phyloP scores from a whole-genome alignment of 176 grass and related monocot species.

The Carex pumila region DNA sequence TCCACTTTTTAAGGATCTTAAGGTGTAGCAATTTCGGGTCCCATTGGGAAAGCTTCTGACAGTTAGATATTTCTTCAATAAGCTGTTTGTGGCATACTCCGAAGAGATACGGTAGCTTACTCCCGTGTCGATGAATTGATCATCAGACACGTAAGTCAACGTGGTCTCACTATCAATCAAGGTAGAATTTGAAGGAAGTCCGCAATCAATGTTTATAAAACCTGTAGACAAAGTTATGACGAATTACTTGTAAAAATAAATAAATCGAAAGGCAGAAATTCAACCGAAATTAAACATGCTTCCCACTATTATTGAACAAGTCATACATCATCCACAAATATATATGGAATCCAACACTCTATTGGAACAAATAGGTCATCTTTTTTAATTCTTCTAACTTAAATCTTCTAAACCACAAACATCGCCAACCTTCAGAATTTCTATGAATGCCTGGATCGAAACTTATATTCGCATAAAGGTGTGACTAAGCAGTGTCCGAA shows the following conservation, averaged over 20 bases:
- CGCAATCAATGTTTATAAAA: constrained; percentile 73
- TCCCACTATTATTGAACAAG: not conserved
- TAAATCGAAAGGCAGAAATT: not conserved
- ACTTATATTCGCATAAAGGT: too few species aligned
- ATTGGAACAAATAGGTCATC: too few species aligned
- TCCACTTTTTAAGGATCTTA: constrained; percentile 31
- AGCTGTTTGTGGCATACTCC: not conserved
- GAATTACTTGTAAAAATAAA: not conserved
- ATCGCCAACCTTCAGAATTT: too few species aligned
- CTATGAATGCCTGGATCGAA: too few species aligned
- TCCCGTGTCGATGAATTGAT: constrained; percentile 34
- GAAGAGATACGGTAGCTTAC: constrained; percentile 32
- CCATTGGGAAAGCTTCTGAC: constrained; percentile 33
- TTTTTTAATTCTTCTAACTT: too few species aligned
- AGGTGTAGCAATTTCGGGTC: constrained; percentile 42
- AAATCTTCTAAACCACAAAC: too few species aligned
- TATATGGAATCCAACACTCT: too few species aligned
- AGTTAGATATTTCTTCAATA: not conserved
- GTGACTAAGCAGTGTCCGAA: too few species aligned
- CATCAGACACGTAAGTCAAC: constrained; percentile 45
- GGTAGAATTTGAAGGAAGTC: constrained; percentile 14
- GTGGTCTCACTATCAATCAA: constrained; percentile 16
- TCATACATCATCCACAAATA: not conserved
- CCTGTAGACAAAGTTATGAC: constrained; percentile 15
- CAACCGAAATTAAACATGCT: not conserved